Evolutionary conservation across 2,329 filamentous ascomycete genomes (phyloP).

Genomic region (Myriosclerotinia curreyana): DNA sequence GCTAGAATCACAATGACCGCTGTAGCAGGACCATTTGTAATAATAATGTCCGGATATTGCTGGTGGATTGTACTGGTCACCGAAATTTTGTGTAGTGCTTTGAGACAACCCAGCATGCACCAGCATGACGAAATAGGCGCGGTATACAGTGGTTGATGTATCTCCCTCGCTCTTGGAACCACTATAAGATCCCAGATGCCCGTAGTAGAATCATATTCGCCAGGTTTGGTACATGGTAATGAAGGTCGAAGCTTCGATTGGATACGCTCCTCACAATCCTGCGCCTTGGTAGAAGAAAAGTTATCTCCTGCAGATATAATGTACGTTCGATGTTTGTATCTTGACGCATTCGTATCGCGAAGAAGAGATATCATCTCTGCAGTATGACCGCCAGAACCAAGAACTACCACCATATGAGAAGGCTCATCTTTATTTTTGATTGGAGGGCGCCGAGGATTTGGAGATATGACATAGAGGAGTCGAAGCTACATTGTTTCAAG

Average conservation of each 20-base stretch:
- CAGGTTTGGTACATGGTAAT: conserved; percentile 23
- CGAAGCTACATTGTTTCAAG: conserved; percentile 32
- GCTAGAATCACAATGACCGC: conserved; percentile 71
- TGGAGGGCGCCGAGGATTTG: conserved; percentile 21
- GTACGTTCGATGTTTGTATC: conserved; percentile 70
- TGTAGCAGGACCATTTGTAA: conserved; percentile 87
- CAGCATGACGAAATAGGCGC: conserved; percentile 65
- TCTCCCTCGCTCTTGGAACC: conserved; percentile 72
- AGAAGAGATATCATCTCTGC: conserved; percentile 92
- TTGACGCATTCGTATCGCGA: conserved; percentile 51
- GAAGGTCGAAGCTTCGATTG: conserved; percentile 30
- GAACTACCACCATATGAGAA: conserved; percentile 71
- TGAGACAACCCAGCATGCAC: conserved; percentile 62
- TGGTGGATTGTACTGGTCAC: conserved; percentile 36
- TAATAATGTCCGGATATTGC: conserved; percentile 67
- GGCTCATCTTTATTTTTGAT: conserved; percentile 38
- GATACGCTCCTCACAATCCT: conserved; percentile 57
- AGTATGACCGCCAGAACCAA: conserved; percentile 92
- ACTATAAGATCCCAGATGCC: conserved; percentile 48
- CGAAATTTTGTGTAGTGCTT: conserved; percentile 47
- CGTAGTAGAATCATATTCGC: conserved; percentile 26
- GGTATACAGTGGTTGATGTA: conserved; percentile 77
- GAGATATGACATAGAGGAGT: conserved; percentile 35
- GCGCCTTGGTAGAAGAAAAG: conserved; percentile 63
- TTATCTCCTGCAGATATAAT: conserved; percentile 69